Percentiles rank a stretch among this genome's conserved stretches.
These are phyloP conservation scores for Phytopythium cucurbitacearum DNA, from an alignment of 352 stramenopile species.

Conservation along the genomic window DNA sequence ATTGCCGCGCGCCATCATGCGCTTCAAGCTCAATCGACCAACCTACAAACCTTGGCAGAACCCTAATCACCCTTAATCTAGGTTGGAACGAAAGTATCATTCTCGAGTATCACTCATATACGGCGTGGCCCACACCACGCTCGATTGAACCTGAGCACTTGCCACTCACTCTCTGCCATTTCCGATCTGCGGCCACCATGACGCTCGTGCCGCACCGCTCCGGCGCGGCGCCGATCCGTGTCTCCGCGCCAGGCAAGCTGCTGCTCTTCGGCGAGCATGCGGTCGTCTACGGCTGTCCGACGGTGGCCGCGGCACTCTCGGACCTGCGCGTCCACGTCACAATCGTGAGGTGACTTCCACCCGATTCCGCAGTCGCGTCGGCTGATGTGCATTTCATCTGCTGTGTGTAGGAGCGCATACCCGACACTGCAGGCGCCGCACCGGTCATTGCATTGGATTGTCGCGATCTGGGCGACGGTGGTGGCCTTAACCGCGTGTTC, in stretches of 20 bases:
- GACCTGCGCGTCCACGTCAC: conserved; percentile 77
- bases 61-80: no score
- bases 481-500: conserved; percentile 34
- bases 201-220: no score
- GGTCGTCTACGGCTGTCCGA: conserved; percentile 84
- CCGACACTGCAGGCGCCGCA: conserved; percentile 5
- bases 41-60: no score
- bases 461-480: conserved; percentile 38
- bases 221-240: conserved; percentile 15
- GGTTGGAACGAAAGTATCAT: no score
- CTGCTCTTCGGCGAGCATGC: conserved; percentile 89
- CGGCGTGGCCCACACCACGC: no score
- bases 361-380: not conserved
- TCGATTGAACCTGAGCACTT: no score
- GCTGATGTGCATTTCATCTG: not conserved
- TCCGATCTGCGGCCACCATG: no score
- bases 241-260: conserved; percentile 85
- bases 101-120: no score
- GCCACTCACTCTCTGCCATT: no score
- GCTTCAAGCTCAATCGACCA: no score
- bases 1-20: no score
- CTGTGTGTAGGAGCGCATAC: conserved; percentile 21
- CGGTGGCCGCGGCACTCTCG: conserved; percentile 76
- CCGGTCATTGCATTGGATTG: conserved; percentile 43
- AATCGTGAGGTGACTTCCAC: conserved; percentile 53